phyloP scores from a whole-genome alignment of 345 rosid genomes.

The Rhizophora apiculata region DNA sequence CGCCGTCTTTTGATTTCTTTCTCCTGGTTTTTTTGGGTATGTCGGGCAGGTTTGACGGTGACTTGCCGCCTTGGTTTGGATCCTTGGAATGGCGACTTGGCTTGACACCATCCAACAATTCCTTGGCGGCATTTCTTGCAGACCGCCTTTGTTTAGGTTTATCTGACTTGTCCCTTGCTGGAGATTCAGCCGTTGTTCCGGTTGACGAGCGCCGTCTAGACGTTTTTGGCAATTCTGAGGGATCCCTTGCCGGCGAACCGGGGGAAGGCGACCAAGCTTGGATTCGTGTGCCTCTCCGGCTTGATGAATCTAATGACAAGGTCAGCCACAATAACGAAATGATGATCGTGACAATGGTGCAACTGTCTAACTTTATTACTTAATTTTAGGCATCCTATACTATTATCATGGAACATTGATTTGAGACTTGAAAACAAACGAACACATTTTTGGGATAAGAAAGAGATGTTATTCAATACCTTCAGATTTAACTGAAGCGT shows the following conservation, averaged over 20 bases:
- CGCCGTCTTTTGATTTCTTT: constrained; percentile 39
- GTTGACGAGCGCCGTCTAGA: constrained; percentile 40
- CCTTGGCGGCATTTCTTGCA: constrained; percentile 25
- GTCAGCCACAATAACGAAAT: neutral
- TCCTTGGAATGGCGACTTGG: constrained; percentile 12
- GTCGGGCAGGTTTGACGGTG: constrained; percentile 25
- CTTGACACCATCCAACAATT: constrained; percentile 4
- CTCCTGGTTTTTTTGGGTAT: constrained; percentile 33
- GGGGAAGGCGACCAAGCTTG: neutral
- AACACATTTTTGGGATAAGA: too few species aligned
- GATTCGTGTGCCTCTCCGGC: constrained; percentile 15
- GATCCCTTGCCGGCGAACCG: constrained; percentile 18
- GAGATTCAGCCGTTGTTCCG: constrained; percentile 25
- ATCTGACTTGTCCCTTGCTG: constrained; percentile 43
- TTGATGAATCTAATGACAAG: neutral
- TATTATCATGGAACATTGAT: too few species aligned
- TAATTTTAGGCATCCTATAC: too few species aligned
- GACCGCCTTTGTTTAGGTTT: constrained; percentile 47
- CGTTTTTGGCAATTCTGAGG: constrained; percentile 37
- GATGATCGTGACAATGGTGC: neutral
- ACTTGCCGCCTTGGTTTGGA: constrained; percentile 22
- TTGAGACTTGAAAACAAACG: too few species aligned
- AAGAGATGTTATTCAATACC: constrained; percentile 22
- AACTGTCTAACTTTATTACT: too few species aligned
- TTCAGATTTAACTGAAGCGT: constrained; percentile 40